Percentiles rank a stretch among this genome's conserved stretches.
Conservation (phyloP, 2,329 filamentous ascomycete genomes). For the Sporothrix phasma region DNA sequence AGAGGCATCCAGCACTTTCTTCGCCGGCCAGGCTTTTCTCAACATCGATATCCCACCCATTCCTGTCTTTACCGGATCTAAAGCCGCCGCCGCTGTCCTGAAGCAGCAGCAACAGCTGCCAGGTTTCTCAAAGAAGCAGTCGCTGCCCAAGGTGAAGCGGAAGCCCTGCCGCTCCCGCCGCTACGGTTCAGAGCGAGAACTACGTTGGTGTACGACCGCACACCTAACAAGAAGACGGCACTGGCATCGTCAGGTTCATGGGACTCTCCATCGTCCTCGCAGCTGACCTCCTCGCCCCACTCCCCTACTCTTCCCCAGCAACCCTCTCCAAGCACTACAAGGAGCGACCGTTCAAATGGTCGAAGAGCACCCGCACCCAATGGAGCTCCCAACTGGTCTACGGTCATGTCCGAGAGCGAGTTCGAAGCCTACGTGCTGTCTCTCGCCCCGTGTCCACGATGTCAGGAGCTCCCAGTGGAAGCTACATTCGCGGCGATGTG, state of each 20-base stretch:
- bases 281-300: slow-evolving; percentile 21
- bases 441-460: slow-evolving; percentile 39
- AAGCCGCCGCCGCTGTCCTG: neutral
- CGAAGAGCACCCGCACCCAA: slow-evolving; percentile 43
- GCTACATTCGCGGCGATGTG: slow-evolving; percentile 24
- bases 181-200: slow-evolving; percentile 10
- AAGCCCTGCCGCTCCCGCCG: slow-evolving; percentile 17
- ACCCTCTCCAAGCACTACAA: neutral
- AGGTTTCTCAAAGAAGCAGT: slow-evolving; percentile 6
- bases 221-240: neutral
- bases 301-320: slow-evolving; percentile 15
- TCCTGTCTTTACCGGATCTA: slow-evolving; percentile 22
- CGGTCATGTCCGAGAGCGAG: slow-evolving; percentile 54
- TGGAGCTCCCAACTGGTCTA: slow-evolving; percentile 57
- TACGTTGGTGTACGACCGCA: slow-evolving; percentile 8
- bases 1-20: slow-evolving; percentile 33
- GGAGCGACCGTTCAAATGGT: slow-evolving; percentile 33
- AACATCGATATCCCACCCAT: slow-evolving; percentile 26
- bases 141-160: slow-evolving; percentile 12
- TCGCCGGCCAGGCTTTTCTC: slow-evolving; percentile 32
- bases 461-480: slow-evolving; percentile 29
- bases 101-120: slow-evolving; percentile 2
- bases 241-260: slow-evolving; percentile 19
- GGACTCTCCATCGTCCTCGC: slow-evolving; percentile 24
- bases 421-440: slow-evolving; percentile 36